These are phyloP conservation scores for Nicotiana obtusifolia DNA, from an alignment of 257 asterid species.

Conservation along the genomic window DNA sequence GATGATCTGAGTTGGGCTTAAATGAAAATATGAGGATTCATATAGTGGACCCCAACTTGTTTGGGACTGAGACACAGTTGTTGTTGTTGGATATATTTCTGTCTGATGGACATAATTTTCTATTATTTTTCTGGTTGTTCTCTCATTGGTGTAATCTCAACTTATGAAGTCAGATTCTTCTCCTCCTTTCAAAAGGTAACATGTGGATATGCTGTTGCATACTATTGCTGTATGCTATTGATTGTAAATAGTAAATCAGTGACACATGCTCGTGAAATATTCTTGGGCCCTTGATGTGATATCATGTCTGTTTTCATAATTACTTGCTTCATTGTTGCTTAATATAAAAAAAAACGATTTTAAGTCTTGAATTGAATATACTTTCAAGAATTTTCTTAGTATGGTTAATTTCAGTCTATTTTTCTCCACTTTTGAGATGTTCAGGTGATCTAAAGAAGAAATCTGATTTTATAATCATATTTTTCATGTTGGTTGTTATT, in stretches of 20 bases:
- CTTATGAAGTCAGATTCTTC: neutral
- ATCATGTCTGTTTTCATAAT: neutral
- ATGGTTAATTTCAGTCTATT: neutral
- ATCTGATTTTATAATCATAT: neutral
- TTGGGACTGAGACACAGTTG: too few relatives aligned
- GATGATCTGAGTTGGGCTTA: too few relatives aligned
- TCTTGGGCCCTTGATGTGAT: neutral
- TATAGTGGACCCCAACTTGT: too few relatives aligned
- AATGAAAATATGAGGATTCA: too few relatives aligned
- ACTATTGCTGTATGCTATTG: neutral
- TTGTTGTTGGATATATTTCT: neutral
- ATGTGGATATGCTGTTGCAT: neutral
- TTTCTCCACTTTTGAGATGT: neutral
- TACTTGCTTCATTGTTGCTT: neutral
- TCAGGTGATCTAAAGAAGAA: constrained; percentile 1
- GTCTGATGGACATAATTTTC: neutral
- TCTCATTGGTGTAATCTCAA: neutral
- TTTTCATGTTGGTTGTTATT: neutral
- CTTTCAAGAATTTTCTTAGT: neutral
- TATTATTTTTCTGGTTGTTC: neutral
- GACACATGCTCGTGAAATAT: neutral
- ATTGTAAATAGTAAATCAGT: neutral
- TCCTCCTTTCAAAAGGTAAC: neutral
- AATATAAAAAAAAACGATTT: neutral
- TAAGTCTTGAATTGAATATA: neutral